phyloP scores from a whole-genome alignment of 2,329 filamentous ascomycete genomes.

The Exophiala calicioides region DNA sequence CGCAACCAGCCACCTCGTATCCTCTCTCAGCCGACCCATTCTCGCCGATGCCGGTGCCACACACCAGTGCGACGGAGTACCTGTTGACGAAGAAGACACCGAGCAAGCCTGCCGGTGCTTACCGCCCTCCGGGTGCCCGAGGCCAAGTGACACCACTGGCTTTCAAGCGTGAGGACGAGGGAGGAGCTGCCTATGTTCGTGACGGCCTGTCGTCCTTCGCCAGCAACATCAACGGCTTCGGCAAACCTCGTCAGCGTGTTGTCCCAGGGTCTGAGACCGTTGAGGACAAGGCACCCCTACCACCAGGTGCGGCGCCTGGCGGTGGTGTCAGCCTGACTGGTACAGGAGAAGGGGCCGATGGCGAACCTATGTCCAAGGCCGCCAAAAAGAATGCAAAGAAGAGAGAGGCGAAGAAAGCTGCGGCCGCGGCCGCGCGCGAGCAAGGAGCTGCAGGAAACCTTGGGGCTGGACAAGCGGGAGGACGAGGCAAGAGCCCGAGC shows the following conservation, averaged over 20 bases:
- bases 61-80: conserved; percentile 79
- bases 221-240: conserved; percentile 73
- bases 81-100: conserved; percentile 87
- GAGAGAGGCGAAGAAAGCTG: conserved; percentile 86
- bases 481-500: conserved; percentile 28
- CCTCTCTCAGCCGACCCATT: conserved; percentile 68
- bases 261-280: conserved; percentile 83
- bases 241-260: conserved; percentile 68
- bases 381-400: conserved; percentile 99
- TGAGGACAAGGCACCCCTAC: conserved; percentile 55
- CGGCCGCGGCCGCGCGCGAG: conserved; percentile 70
- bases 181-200: conserved; percentile 81
- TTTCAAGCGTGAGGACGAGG: conserved; percentile 97
- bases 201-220: conserved; percentile 72
- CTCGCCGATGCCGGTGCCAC: conserved; percentile 71
- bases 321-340: conserved; percentile 66
- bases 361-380: conserved; percentile 74
- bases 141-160: conserved; percentile 85
- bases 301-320: conserved; percentile 69
- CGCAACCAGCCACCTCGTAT: conserved; percentile 64
- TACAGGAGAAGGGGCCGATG: conserved; percentile 62
- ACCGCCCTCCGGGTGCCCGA: conserved; percentile 89
- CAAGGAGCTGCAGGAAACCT: conserved; percentile 16
- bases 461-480: conserved; percentile 26
- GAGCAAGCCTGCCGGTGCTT: conserved; percentile 95